These are phyloP conservation scores for Petunia hybrid DNA, from an alignment of 305 asterid species.

Conservation along the genomic window DNA sequence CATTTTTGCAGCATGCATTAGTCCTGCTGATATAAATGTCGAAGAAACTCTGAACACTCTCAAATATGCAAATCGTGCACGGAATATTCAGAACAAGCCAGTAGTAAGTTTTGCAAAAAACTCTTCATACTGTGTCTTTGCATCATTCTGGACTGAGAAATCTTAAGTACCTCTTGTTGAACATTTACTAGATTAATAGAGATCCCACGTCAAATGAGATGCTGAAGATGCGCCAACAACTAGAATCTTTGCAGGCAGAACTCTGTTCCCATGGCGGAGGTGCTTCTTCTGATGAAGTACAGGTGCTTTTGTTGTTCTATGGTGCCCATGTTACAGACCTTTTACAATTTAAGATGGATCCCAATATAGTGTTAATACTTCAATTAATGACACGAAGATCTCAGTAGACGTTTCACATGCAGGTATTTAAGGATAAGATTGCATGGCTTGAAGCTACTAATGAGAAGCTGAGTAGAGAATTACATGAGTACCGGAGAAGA, in stretches of 20 bases:
- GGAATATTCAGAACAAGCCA: conserved; percentile 92
- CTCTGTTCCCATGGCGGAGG: conserved; percentile 92
- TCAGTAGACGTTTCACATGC: conserved; percentile 44
- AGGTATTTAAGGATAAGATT: conserved; percentile 83
- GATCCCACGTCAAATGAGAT: conserved; percentile 88
- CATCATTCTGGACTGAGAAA: conserved; percentile 33
- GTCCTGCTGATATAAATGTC: conserved; percentile 97
- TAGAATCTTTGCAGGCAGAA: conserved; percentile 88
- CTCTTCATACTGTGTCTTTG: no score
- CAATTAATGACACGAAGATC: neutral
- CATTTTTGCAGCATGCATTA: conserved; percentile 74
- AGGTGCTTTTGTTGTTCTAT: conserved; percentile 63
- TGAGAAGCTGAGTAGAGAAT: conserved; percentile 83
- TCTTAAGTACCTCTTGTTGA: conserved; percentile 32
- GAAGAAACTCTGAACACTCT: conserved; percentile 95
- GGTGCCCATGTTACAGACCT: neutral
- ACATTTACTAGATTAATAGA: conserved; percentile 71
- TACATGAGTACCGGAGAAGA: conserved; percentile 68
- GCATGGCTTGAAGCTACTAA: conserved; percentile 89
- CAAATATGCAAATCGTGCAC: conserved; percentile 94
- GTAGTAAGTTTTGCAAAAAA: conserved; percentile 56
- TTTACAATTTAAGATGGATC: no score
- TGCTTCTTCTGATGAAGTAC: conserved; percentile 70
- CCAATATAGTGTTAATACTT: no score
- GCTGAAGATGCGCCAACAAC: conserved; percentile 94